Evolutionary conservation across 192 early-diverging fungal genomes (phyloP).

Genomic region (Obelidium mucronatum): DNA sequence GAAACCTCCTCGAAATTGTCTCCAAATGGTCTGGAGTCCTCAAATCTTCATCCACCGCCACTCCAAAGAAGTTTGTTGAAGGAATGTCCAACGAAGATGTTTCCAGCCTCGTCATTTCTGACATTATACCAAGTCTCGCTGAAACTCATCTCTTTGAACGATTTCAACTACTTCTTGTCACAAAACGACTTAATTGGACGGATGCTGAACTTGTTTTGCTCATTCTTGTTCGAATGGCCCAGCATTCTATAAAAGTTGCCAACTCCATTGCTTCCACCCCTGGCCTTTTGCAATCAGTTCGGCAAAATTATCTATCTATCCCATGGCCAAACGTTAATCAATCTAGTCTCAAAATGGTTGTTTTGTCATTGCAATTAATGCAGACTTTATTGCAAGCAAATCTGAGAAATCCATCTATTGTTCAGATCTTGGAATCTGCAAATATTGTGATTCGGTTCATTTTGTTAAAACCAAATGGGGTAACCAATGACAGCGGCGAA

Average conservation of each 20-base stretch:
- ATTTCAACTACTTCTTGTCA: neutral
- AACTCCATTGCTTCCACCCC: neutral
- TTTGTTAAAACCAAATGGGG: neutral
- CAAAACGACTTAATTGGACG: neutral
- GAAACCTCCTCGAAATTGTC: neutral
- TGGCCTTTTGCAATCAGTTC: neutral
- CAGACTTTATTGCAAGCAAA: neutral
- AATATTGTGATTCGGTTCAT: neutral
- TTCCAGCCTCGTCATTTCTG: neutral
- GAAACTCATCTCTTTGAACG: constrained; percentile 9
- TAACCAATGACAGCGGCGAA: too few relatives aligned
- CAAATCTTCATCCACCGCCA: neutral
- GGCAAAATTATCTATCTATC: neutral
- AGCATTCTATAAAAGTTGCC: neutral
- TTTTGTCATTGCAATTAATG: neutral
- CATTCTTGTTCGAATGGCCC: neutral
- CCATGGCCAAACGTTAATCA: neutral
- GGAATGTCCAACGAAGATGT: constrained; percentile 8
- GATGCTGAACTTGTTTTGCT: neutral
- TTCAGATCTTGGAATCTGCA: neutral
- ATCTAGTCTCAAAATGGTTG: neutral
- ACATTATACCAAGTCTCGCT: neutral
- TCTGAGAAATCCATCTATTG: constrained; percentile 1
- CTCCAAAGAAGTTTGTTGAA: neutral
- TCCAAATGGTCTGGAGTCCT: neutral